Evolutionary conservation across 345 rosid species (phyloP), one percentile per base, ranked within the genome.

Genomic region (Eutrema heterophyllum): DNA sequence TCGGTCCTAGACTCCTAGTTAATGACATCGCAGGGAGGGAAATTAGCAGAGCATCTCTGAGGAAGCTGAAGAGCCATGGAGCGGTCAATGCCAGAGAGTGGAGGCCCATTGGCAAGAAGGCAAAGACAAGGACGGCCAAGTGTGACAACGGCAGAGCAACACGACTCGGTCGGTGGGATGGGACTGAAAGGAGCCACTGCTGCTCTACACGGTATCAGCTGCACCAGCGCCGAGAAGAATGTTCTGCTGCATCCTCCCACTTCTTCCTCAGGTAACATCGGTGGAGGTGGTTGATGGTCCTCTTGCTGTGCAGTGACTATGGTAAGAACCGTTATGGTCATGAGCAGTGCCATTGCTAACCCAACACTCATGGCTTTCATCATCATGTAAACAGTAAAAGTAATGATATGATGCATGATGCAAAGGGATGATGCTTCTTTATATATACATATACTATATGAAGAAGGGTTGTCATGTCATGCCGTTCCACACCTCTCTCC

Each of bases 81-180:
- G 59, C 92, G 77, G 79, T 92, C 97, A 18, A 92, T 83, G 12
- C 97, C 92, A 6, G 93, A 83, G 29, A 95, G 91, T 7, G 93
- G 96, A 78, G 97, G 99, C 16, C 97, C 97, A 66, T 84, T 89
- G 5, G 85, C 81, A 15, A 77, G 72, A 15, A 77, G 81, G 78
- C 97, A 92, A 46, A 90, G 74, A 74, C 99, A 95, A 70, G 95
- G 86, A 68, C 91, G 97, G 7, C 97, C 97, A 7, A 94, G 85
- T 30, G 83, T 45, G 75, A 81, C 86, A 76, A 95, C 60, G 5
- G 93, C 97, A 49, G 81, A 81, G 85, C 99, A 95, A 80, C 97
- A 95, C 7, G 83, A 56, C 36, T 88, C 88, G 7, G 87, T 86
- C 1, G 97, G 99, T 32, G 92, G 90, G 72, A 89, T 70, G 1